Base-by-base conservation (phyloP, 2,329 filamentous ascomycete genomes). In the Lasiodiplodia sp. region DNA sequence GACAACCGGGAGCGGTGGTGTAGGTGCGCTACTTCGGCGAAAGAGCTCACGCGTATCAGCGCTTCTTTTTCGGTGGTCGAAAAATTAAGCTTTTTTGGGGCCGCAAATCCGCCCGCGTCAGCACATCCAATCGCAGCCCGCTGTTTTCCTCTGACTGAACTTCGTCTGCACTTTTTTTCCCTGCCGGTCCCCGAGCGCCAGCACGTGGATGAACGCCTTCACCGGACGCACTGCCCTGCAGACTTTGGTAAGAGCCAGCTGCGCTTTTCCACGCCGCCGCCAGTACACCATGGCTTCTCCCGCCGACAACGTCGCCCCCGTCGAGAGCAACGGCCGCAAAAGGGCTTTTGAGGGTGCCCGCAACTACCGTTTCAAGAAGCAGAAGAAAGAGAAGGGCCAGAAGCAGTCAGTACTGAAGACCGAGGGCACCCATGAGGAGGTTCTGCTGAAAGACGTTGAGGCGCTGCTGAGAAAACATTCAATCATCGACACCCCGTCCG, bases 361-460 rank as follows among this genome's bases (percentile, higher is more conserved):
- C 76, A 79, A 68, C 79, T 79, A 79, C 69, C 79, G 65, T 7
- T 68, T 65, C 66, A 80, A 83, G 77, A 83, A 83, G 75, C 81
- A 82, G 74, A 83, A 83, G 75, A 82, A 82, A 47, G 76, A 76
- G 7, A 77, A 79, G 67, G 74, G 74, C 18, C 76, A 78, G 10
- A 75, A 73, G 12, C 79, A 76, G 56, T 71, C 75, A n/a, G 75
- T 78, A 10, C 53, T 80, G 8, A 77, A 75, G 58, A 79, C 75
- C 2, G 82, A 84, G 28, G 84, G 83, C 14, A 83, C 78, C 31
- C 83, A 84, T 67, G 84, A 85, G 69, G 83, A 85, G 68, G 79
- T 86, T 44, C 71, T 86, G 64, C 72, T 85, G 16, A 74, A 79
- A 34, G 84, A 86, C 72, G 78, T 86, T 4, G 78, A 78, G 10